Evolutionary conservation across 2,329 filamentous ascomycete genomes (phyloP), one percentile per base, ranked within the genome.

Genomic region (Microsporum canis): DNA sequence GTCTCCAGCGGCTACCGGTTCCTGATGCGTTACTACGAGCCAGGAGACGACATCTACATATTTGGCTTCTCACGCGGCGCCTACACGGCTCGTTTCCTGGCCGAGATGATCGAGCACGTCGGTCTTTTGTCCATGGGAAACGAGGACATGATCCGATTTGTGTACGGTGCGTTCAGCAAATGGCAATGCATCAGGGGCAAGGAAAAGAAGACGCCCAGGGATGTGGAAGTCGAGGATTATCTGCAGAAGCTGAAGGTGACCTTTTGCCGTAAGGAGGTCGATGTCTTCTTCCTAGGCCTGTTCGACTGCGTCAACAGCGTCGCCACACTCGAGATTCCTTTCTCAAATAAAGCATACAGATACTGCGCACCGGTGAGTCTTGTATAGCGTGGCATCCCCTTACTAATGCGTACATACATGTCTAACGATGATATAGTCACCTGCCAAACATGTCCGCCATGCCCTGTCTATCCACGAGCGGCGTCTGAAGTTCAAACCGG

Each of bases 291-390:
- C 68, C 76, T 82, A n/a, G 80, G 80, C 0, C 73, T 82, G 47
- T 82, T 79, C 72, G 80, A 83, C 65, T 80, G 77, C 62, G 80
- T 83, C 47, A 80, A 79, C 66, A 79, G 77, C 2, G 79, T 82
- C 5, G 66, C 67, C 6, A 64, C 66, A 31, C 68, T 72, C 58
- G 69, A 72, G 23, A 61, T 71, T 23, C 71, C 71, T 2, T 70
- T 76, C 5, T 72, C 77, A 12, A 63, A 77, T 31, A 75, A 77
- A 62, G 67, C 67, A 29, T 69, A 68, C 43, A 64, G 64, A 23
- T 68, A 76, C 71, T 60, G 70, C 73, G 29, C 72, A 69, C n/a
- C 68, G 73, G 31, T 76, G 76, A 3, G 71, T 55, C 8, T 10
- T 17, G 6, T 10, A 10, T 12, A 17, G 5, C n/a, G 8, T 36